Evolutionary conservation across 257 asterid species (phyloP), one percentile per base, ranked within the genome.

Genomic region (Cordia subcordata): DNA sequence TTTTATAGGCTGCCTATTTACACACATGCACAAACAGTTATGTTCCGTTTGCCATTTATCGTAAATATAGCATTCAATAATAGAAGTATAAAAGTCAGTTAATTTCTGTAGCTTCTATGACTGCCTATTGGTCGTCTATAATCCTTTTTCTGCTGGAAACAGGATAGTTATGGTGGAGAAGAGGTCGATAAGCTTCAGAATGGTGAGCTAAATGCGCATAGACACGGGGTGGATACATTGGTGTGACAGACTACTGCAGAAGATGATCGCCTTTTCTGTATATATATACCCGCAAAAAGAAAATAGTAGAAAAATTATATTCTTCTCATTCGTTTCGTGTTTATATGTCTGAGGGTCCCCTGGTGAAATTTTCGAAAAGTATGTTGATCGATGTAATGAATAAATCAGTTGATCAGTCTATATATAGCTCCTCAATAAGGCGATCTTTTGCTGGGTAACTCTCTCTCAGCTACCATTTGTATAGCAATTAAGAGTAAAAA

Each of bases 101-200:
- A 32, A 33, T 61, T 33, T 16, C 49, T 23, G 15, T 3, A 33
- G 46, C 38, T 54, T 55, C 61, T 18, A 4, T 46, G n/a, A 46
- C 14, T 46, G 51, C 8, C 18, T 2, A 46, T 15, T 13, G 3
- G 14, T 8, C 1, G n/a, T n/a, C n/a, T n/a, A 45, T 12, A 10
- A 13, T 46, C 44, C 19, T 17, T 18, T 10, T 5, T 53, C 3
- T 27, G 5, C n/a, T 13, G 38, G 9, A 63, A 69, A 63, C 81
- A 85, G 85, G 90, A 63, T 40, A 68, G 47, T 16, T 57, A 63
- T 32, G 68, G 21, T 11, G 78, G 61, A 51, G 60, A 49, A 65
- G 88, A 71, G 44, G 35, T 40, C 17, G 81, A 71, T 60, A 74
- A 70, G 72, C 78, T 63, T 49, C 70, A 70, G 62, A 76, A 72